These are phyloP conservation scores for Naegleria fowleri DNA, from an alignment of 208 protist genomes.

Conservation along the genomic window DNA sequence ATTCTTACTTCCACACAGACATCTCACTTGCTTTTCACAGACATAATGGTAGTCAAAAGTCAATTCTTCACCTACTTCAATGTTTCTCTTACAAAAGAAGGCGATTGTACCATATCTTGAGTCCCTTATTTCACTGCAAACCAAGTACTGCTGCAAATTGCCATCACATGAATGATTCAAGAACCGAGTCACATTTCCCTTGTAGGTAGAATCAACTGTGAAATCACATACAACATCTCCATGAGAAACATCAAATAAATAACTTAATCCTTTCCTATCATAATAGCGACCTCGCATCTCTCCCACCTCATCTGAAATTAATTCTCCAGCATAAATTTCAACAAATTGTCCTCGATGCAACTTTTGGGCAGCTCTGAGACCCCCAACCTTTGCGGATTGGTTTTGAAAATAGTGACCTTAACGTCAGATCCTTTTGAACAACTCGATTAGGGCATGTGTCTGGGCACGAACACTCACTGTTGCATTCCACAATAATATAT, in stretches of 20 bases:
- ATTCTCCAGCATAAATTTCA: neutral
- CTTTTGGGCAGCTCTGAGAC: neutral
- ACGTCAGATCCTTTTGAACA: neutral
- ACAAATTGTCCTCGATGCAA: neutral
- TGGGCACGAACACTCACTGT: neutral
- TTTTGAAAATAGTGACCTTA: neutral
- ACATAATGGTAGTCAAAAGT: slow-evolving; percentile 22
- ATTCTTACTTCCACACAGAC: neutral
- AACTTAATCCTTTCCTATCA: neutral
- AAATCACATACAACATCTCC: neutral
- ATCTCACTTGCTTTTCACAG: neutral
- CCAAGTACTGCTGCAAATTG: neutral
- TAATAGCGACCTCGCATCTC: neutral
- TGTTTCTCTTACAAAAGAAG: slow-evolving; percentile 23
- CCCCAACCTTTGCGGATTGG: slow-evolving; percentile 6
- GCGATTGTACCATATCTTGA: neutral
- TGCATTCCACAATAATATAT: neutral
- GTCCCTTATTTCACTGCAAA: neutral
- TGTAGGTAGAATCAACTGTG: neutral
- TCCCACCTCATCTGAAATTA: neutral
- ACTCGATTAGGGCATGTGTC: neutral
- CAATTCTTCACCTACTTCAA: neutral
- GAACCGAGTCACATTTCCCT: neutral
- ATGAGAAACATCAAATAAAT: slow-evolving; percentile 12
- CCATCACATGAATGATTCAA: slow-evolving; percentile 20